These are phyloP conservation scores for Trematosphaeria pertusa DNA, from an alignment of 2,329 filamentous ascomycete species.

Conservation along the genomic window DNA sequence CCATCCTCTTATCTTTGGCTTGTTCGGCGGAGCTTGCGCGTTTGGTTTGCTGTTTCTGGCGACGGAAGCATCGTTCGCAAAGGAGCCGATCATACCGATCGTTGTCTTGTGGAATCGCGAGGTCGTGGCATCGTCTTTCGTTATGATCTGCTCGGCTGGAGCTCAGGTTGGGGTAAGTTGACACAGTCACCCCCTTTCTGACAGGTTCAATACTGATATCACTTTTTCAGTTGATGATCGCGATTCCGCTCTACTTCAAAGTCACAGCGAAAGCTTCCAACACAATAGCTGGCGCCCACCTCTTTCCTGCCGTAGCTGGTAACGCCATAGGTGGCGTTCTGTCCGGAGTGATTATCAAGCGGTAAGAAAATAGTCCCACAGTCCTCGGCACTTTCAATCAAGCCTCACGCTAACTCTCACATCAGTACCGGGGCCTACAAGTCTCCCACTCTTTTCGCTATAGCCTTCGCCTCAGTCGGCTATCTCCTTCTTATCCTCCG, in stretches of 20 bases:
- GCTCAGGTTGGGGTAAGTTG: constrained; percentile 64
- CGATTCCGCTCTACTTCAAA: constrained; percentile 74
- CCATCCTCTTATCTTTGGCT: constrained; percentile 38
- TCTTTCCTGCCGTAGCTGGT: constrained; percentile 71
- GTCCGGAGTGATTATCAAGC: constrained; percentile 55
- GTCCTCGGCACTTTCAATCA: too few relatives aligned
- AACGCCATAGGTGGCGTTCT: constrained; percentile 70
- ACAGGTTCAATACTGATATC: neutral
- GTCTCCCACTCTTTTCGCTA: constrained; percentile 24
- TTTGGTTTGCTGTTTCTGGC: constrained; percentile 34
- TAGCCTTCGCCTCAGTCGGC: constrained; percentile 20
- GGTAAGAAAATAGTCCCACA: constrained; percentile 1
- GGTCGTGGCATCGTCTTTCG: constrained; percentile 61
- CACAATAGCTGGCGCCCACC: constrained; percentile 64
- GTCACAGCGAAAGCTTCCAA: constrained; percentile 65
- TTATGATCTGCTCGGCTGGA: constrained; percentile 60
- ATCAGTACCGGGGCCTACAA: constrained; percentile 38
- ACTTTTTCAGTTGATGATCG: constrained; percentile 62
- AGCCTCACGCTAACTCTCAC: neutral
- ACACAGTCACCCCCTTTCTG: constrained; percentile 2
- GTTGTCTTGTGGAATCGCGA: constrained; percentile 60
- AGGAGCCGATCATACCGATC: constrained; percentile 67
- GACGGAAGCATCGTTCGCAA: constrained; percentile 53
- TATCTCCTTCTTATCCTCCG: constrained; percentile 34
- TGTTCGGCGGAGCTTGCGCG: constrained; percentile 40